phyloP scores from a whole-genome alignment of 495 filamentous ascomycete species.

The Chaetomium cochliodes region DNA sequence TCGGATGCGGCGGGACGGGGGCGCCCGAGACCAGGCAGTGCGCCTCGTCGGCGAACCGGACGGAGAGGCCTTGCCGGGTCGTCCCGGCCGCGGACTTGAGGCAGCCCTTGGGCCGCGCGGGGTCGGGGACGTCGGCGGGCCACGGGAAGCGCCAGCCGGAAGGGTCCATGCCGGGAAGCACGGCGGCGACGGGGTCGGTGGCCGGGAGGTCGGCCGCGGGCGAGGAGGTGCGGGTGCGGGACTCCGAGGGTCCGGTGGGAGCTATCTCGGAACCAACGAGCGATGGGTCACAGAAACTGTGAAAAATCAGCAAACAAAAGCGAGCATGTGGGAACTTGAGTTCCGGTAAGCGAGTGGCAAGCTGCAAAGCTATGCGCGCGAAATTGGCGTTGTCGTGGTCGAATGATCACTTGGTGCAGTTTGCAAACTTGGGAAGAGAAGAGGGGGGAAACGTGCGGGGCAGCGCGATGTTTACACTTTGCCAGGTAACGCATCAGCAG shows the following conservation, averaged over 20 bases:
- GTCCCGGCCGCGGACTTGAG: not conserved
- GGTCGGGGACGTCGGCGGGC: not conserved
- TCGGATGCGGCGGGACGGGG: not conserved
- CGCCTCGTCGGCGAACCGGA: not conserved
- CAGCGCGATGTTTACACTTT: no score
- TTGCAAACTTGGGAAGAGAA: no score
- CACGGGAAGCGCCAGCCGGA: not conserved
- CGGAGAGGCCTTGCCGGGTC: not conserved
- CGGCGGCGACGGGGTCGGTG: not conserved
- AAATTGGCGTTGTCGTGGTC: no score
- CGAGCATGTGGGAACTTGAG: not conserved
- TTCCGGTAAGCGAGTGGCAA: not conserved
- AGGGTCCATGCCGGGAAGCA: not conserved
- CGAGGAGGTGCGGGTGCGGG: no score
- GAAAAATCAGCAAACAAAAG: not conserved
- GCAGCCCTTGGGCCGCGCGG: not conserved
- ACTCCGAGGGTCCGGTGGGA: no score
- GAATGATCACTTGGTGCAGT: no score
- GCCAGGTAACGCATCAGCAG: no score
- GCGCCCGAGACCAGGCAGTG: not conserved
- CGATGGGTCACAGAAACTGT: not conserved
- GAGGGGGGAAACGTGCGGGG: no score
- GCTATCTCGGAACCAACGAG: no score
- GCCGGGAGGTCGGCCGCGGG: no score
- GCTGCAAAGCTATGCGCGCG: not conserved